Evolutionary conservation across 306 rosid genomes (phyloP).

Genomic region (Castanea sativa): DNA sequence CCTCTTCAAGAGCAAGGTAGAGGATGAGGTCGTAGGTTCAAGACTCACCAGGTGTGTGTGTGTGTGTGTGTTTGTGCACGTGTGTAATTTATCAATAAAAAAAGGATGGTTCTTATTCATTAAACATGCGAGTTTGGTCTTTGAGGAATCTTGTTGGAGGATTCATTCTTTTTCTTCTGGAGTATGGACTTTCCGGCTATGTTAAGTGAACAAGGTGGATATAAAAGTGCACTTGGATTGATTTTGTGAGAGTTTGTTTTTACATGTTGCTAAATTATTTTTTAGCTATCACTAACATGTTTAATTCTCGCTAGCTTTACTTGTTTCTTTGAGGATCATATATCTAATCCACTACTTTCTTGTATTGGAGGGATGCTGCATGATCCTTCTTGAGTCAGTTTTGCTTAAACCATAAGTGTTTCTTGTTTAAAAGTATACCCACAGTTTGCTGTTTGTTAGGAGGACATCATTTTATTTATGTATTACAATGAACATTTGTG

Average conservation of each 20-base stretch:
- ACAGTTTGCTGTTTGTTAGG: neutral
- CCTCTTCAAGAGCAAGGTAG: too few relatives aligned
- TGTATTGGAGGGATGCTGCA: neutral
- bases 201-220: neutral
- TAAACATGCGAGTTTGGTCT: neutral
- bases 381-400: neutral
- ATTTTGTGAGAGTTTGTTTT: neutral
- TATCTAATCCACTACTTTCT: neutral
- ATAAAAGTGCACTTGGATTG: neutral
- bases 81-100: too few relatives aligned
- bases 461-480: neutral
- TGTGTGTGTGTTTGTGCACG: too few relatives aligned
- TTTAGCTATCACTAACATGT: neutral
- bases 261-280: neutral
- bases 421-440: neutral
- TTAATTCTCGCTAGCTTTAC: neutral
- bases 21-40: too few relatives aligned
- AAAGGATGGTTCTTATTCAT: neutral
- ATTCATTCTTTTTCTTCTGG: neutral
- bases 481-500: slow-evolving; percentile 22
- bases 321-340: neutral
- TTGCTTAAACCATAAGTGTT: neutral
- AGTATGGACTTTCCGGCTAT: neutral
- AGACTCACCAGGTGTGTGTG: too few relatives aligned
- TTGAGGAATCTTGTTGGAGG: neutral